phyloP scores from a whole-genome alignment of 2,329 filamentous ascomycete genomes.

The Plectosphaerella cucumerina region DNA sequence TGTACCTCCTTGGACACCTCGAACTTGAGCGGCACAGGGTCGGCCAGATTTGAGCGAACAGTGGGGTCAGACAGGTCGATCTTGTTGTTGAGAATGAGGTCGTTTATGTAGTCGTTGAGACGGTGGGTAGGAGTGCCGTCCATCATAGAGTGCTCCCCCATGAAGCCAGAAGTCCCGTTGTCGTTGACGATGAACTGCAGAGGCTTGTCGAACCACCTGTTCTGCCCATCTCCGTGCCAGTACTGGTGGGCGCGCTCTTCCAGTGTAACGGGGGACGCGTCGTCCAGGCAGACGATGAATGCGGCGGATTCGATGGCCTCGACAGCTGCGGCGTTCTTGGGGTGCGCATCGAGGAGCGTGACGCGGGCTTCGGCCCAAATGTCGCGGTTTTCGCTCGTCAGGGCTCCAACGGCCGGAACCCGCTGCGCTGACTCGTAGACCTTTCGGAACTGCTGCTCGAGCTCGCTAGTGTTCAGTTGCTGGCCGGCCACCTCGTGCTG shows the following conservation, averaged over 20 bases:
- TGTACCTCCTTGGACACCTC: constrained; percentile 70
- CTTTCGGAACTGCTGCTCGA: constrained; percentile 83
- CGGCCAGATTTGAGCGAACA: constrained; percentile 77
- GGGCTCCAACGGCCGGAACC: constrained; percentile 70
- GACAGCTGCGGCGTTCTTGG: constrained; percentile 73
- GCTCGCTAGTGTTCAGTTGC: constrained; percentile 82
- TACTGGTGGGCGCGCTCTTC: constrained; percentile 95
- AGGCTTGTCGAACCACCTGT: constrained; percentile 98
- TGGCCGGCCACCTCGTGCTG: constrained; percentile 74
- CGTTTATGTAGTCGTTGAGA: constrained; percentile 91
- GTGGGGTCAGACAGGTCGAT: constrained; percentile 79
- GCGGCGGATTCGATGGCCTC: constrained; percentile 82
- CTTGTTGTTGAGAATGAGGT: constrained; percentile 89
- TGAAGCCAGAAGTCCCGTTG: constrained; percentile 95
- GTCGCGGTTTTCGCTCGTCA: constrained; percentile 92
- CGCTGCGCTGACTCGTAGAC: constrained; percentile 75
- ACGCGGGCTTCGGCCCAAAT: constrained; percentile 83
- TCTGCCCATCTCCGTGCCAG: constrained; percentile 95
- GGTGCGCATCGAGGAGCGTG: constrained; percentile 69
- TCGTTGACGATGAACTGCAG: constrained; percentile 97
- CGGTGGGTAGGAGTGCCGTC: constrained; percentile 97
- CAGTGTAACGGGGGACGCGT: constrained; percentile 83
- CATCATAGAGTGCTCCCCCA: constrained; percentile 99
- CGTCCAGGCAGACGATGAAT: constrained; percentile 91
- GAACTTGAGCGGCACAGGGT: constrained; percentile 76